A percentile compares a stretch with the other conserved stretches of the same genome.
Conservation (phyloP, 305 asterid genomes). For the Solanum hybrid region DNA sequence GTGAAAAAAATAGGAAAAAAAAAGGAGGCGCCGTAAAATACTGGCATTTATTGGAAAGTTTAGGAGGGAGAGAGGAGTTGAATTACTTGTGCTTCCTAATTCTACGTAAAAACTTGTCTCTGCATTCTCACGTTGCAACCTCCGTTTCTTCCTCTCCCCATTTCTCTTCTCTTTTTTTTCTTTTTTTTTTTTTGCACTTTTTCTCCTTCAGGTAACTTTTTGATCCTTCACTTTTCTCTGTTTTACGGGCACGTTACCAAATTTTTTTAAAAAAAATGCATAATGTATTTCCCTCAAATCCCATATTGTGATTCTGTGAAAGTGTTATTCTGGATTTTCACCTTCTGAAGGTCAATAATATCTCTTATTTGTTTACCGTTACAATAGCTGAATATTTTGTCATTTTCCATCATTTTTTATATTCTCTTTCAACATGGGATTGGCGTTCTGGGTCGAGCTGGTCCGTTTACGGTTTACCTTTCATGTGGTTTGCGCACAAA, state of each 20-base stretch:
- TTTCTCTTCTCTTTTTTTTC: slow-evolving; percentile 3
- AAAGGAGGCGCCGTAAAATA: slow-evolving; percentile 27
- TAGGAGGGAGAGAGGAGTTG: neutral
- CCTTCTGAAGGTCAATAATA: neutral
- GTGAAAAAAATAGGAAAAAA: no score
- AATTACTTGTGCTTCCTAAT: neutral
- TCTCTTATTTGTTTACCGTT: neutral
- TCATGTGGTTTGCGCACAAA: neutral
- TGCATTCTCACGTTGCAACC: slow-evolving; percentile 21
- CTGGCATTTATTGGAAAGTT: slow-evolving; percentile 7
- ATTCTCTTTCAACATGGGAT: neutral
- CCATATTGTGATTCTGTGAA: neutral
- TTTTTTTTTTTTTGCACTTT: slow-evolving; percentile 15
- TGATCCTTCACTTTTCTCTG: neutral
- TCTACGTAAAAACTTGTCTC: neutral
- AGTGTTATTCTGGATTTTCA: neutral
- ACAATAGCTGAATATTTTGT: neutral
- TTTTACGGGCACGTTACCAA: neutral
- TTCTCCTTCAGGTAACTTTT: neutral
- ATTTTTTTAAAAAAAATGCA: neutral
- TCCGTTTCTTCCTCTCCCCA: slow-evolving; percentile 21
- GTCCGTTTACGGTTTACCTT: neutral
- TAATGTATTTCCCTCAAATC: neutral
- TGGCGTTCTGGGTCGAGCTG: neutral
- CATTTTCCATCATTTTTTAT: neutral